Percentiles rank a stretch among this genome's conserved stretches.
Conservation (phyloP, 768 basidiomycete genomes). For the Terana coerulea region DNA sequence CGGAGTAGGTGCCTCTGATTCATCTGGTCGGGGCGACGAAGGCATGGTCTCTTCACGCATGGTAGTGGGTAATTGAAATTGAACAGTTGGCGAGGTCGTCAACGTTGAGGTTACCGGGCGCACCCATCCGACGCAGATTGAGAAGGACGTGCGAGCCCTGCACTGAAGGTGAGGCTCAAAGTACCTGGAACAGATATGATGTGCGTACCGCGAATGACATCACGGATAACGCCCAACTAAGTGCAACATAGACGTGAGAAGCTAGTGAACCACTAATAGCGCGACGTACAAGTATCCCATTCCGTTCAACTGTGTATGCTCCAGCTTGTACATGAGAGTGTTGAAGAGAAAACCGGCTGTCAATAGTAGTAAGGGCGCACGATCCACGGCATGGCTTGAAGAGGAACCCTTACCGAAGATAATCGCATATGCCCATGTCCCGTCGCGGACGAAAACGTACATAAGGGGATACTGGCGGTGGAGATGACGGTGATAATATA, state of each 20-base stretch:
- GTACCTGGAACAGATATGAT: too few relatives aligned
- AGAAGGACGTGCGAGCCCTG: conserved; percentile 7
- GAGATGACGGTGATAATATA: background rate
- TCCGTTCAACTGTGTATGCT: conserved; percentile 14
- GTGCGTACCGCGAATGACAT: conserved; percentile 9
- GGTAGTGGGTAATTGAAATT: too few relatives aligned
- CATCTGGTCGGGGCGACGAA: too few relatives aligned
- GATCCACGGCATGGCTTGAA: background rate
- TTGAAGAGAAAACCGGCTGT: conserved; percentile 19
- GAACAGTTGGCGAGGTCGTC: background rate
- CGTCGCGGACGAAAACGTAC: conserved; percentile 12
- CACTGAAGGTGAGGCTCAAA: too few relatives aligned
- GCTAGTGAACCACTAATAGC: background rate
- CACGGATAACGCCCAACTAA: conserved; percentile 4
- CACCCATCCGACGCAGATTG: background rate
- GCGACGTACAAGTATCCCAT: conserved; percentile 19
- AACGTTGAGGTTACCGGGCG: background rate
- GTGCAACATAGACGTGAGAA: background rate
- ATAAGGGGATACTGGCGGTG: too few relatives aligned
- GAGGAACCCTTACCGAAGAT: conserved; percentile 7
- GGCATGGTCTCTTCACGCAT: too few relatives aligned
- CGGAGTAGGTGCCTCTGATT: too few relatives aligned
- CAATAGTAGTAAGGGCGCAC: background rate
- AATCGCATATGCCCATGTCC: conserved; percentile 14
- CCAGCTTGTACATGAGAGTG: conserved; percentile 18